A percentile compares a stretch with the other conserved stretches of the same genome.
phyloP scores from a whole-genome alignment of 306 rosid genomes.

The Vicia villosa region DNA sequence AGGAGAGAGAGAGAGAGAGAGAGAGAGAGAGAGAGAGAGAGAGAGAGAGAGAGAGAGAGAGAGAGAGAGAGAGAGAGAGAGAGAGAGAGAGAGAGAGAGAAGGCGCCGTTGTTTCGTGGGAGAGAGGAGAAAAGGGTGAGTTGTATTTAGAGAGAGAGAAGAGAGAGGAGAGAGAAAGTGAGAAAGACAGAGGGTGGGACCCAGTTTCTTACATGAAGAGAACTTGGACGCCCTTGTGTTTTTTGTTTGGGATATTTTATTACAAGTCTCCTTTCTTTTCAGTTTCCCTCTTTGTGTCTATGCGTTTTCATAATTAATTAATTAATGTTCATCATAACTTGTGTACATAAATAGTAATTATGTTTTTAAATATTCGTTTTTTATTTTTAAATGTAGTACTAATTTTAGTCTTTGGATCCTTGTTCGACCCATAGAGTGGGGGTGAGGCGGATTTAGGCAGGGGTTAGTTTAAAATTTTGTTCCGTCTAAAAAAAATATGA shows the following conservation, averaged over 20 bases:
- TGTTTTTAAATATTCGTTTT: too few relatives aligned
- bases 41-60: constrained; percentile 19
- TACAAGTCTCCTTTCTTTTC: constrained; percentile 18
- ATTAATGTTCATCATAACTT: background rate
- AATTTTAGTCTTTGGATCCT: too few relatives aligned
- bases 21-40: constrained; percentile 34
- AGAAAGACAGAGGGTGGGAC: constrained; percentile 35
- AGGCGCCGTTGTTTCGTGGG: constrained; percentile 73
- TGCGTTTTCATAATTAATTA: background rate
- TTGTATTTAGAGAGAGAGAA: constrained; percentile 44
- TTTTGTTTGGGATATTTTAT: background rate
- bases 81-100: constrained; percentile 20
- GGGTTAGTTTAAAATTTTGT: too few relatives aligned
- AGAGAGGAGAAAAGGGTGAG: constrained; percentile 27
- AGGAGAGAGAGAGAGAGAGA: constrained; percentile 34
- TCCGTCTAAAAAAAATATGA: too few relatives aligned
- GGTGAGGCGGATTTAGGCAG: too few relatives aligned
- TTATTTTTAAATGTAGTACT: too few relatives aligned
- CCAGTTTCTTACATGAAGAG: constrained; percentile 82
- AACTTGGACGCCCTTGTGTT: constrained; percentile 88
- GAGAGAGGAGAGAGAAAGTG: constrained; percentile 33
- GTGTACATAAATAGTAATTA: too few relatives aligned
- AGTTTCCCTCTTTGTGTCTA: constrained; percentile 5
- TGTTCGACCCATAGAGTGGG: too few relatives aligned
- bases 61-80: constrained; percentile 21